Evolutionary conservation across 805 yeast genomes (phyloP), one percentile per base, ranked within the genome.

Genomic region (Phaffomyces opuntiae): DNA sequence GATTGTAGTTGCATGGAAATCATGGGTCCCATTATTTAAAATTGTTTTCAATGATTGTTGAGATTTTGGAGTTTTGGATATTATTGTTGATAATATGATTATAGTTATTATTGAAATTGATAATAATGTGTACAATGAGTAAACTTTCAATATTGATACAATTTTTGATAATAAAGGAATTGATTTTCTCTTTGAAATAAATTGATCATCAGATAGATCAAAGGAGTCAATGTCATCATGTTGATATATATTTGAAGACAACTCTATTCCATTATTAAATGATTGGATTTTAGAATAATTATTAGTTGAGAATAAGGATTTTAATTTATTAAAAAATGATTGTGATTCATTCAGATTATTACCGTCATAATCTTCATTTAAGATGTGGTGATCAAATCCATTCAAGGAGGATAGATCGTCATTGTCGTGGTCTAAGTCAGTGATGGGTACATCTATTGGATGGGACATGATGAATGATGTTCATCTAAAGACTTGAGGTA

Each of bases 381-480:
- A 27, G 12, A 29, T 26, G 14, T 19, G 42, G 14, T 36, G n/a
- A 19, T 37, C 60, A 42, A 57, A 59, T 40, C 55, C 61, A 26
- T 59, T 62, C 19, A 36, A 24, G 5, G 44, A 34, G 33, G 38
- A 26, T 14, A 59, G 45, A 9, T 25, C 38, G 26, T 66, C 68
- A 19, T 68, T 67, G 3, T 70, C 60, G 2, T 53, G 64, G 52
- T 80, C 83, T 45, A 80, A 61, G 53, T 80, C 72, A 0, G 80
- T 74, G 5, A 80, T 67, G 0, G 84, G 85, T 4, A 75, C 57
- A 49, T 80, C 86, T 7, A 70, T 74, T 1, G 57, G 62, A 51
- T 73, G 75, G 43, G 45, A 41, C 40, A 38, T 48, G 9, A 2
- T 40, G 31, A 9, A n/a, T 9, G 21, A 34, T 9, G 17, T 6